Evolutionary conservation across 2,329 filamentous ascomycete genomes (phyloP).

Genomic region (Aureobasidium sp.): DNA sequence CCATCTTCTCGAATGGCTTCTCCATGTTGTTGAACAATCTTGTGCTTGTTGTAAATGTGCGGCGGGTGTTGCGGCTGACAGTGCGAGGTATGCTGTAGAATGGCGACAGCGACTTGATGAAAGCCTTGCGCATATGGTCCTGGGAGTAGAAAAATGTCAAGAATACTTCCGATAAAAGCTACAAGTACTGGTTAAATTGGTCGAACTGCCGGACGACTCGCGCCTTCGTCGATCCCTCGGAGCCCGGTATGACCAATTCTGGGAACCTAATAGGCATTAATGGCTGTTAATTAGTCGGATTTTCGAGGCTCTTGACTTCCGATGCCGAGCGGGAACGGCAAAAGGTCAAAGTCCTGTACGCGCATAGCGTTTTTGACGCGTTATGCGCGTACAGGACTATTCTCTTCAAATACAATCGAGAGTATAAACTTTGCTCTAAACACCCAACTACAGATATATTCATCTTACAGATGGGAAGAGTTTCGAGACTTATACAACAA

Average conservation of each 20-base stretch:
- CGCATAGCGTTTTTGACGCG: too few relatives aligned
- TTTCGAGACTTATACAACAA: not conserved
- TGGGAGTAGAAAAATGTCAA: not conserved
- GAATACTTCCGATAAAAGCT: not conserved
- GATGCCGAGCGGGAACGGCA: not conserved
- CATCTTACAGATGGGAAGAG: too few relatives aligned
- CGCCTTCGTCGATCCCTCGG: not conserved
- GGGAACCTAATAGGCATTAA: not conserved
- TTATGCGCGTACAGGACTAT: too few relatives aligned
- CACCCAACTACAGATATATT: too few relatives aligned
- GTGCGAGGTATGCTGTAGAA: not conserved
- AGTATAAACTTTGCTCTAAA: not conserved
- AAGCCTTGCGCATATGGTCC: constrained; percentile 1
- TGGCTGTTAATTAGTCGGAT: not conserved
- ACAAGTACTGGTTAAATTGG: not conserved
- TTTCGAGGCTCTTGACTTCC: not conserved
- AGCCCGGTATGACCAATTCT: not conserved
- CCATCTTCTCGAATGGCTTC: constrained; percentile 24
- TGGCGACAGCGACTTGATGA: constrained; percentile 2
- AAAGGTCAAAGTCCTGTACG: not conserved
- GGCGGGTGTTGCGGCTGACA: not conserved
- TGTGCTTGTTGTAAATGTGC: not conserved
- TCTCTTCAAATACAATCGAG: not conserved
- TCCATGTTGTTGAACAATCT: constrained; percentile 17
- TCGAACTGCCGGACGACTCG: not conserved